Base-by-base conservation (phyloP, 441 rosid species). In the Populus hybrid region DNA sequence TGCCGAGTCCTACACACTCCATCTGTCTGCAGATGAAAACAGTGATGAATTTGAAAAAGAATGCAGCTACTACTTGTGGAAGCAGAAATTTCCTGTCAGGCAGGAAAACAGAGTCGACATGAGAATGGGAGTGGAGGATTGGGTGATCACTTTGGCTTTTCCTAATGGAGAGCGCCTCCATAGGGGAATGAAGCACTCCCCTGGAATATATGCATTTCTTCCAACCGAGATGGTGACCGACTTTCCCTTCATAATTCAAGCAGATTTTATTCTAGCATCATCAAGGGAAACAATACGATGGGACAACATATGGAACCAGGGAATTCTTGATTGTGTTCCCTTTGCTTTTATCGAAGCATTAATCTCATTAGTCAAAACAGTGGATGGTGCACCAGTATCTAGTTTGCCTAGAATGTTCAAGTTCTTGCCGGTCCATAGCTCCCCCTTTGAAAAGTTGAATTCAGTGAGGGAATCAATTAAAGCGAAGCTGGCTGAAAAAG, bases 341-440 rank as follows among this genome's bases (percentile, higher is more conserved):
- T 16, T 3, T 14, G 79, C 73, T 1, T 76, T 69, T 57, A 16
- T 35, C 1, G 28, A 76, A 34, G 68, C 79, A 11, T 76, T 69
- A 73, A 71, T 74, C 1, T 82, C 95, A 4, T 24, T 92, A 61
- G 93, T 93, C 50, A 93, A 82, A 80, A 40, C 78, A 74, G 81
- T 81, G 8, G 79, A 74, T 59, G 86, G 80, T 20, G 92, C 93
- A 42, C 92, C 94, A 0, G 78, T 82, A 0, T 88, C 88, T 36
- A 89, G 74, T 79, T 81, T 91, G 86, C 79, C 86, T 46, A 82
- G 78, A 9, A 78, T 81, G 86, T 90, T 90, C 73, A 42, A 36
- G 23, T 93, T 91, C 87, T 77, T 93, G 83, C 98, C 94, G 5
- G 81, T 89, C 38, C 72, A 76, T 5, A 10, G 57, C 63, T 86